These are phyloP conservation scores for grape (Vitis vinifera) DNA, from an alignment of 164 flowering plant genomes.

Conservation along the genomic window ASM3070453v1 NC_081822.1:5831501-5832000, in stretches of 20 bases:
- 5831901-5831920: neutral
- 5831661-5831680: constrained; percentile 66
- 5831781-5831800: too few relatives aligned
- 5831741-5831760: neutral
- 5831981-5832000: too few relatives aligned
- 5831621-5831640: constrained; percentile 86
- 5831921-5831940: neutral
- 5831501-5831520: constrained; percentile 96
- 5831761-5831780: neutral
- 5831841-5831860: neutral
- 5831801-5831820: too few relatives aligned
- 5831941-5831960: neutral
- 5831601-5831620: constrained; percentile 68
- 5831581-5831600: constrained; percentile 91
- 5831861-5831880: neutral
- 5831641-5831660: constrained; percentile 68
- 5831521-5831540: constrained; percentile 97
- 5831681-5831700: constrained; percentile 7
- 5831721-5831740: neutral
- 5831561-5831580: constrained; percentile 99
- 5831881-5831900: neutral
- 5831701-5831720: neutral
- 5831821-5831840: too few relatives aligned
- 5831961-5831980: too few relatives aligned
- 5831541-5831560: constrained; percentile 95